A percentile compares a stretch with the other conserved stretches of the same genome.
phyloP scores from a whole-genome alignment of 306 rosid genomes.

The Macrotyloma uniflorum region DNA sequence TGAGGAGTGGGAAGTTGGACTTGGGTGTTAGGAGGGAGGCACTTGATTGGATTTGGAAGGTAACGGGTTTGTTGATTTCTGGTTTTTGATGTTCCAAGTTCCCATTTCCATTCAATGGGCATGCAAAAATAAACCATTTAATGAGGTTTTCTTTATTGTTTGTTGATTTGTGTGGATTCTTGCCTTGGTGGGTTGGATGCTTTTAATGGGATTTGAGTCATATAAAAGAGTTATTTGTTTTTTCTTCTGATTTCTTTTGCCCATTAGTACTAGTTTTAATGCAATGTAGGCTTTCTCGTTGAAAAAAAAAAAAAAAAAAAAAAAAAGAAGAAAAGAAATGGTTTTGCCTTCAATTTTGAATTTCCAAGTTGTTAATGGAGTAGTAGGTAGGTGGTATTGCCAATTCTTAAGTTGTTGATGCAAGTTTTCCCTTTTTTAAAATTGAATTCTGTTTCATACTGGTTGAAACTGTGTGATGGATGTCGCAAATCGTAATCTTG shows the following conservation, averaged over 20 bases:
- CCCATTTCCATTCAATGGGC: constrained; percentile 11
- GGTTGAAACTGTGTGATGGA: constrained; percentile 26
- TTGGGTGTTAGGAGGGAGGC: constrained; percentile 72
- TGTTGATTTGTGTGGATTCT: constrained; percentile 17
- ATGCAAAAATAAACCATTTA: background rate
- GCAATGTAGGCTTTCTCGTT: background rate
- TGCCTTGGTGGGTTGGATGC: background rate
- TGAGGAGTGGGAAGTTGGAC: constrained; percentile 76
- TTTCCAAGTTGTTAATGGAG: constrained; percentile 19
- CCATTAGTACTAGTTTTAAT: background rate
- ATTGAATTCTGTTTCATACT: background rate
- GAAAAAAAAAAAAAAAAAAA: background rate
- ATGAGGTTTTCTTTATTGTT: background rate
- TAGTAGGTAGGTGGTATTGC: background rate
- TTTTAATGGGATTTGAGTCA: constrained; percentile 22
- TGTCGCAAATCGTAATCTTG: constrained; percentile 11
- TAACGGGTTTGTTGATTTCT: constrained; percentile 36
- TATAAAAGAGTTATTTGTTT: constrained; percentile 11
- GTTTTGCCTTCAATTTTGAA: constrained; percentile 10
- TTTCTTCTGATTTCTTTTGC: background rate
- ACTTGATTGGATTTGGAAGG: constrained; percentile 96
- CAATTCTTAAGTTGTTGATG: constrained; percentile 31
- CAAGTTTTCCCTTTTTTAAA: constrained; percentile 17
- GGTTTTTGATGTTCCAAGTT: constrained; percentile 15
- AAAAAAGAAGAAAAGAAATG: too few relatives aligned